phyloP scores from a whole-genome alignment of 2,329 filamentous ascomycete genomes.

The Albophoma yamanashiensis region DNA sequence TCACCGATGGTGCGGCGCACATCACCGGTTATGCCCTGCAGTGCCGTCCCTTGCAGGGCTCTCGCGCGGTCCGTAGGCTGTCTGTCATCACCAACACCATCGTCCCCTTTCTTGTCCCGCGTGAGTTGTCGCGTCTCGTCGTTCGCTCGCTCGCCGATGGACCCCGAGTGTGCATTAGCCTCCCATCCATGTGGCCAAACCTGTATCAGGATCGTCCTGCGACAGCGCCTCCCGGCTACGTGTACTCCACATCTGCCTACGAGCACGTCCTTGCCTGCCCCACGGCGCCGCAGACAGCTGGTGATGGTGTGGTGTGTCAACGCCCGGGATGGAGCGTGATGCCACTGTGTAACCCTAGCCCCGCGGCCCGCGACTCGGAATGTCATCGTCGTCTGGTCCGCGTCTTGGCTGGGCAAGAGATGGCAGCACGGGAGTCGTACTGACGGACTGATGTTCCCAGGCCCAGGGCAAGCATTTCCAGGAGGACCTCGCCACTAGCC shows the following conservation, averaged over 20 bases:
- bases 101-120: neutral
- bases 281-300: neutral
- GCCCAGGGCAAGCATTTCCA: neutral
- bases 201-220: neutral
- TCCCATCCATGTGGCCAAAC: neutral
- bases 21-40: neutral
- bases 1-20: neutral
- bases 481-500: neutral
- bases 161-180: neutral
- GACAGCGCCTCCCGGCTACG: neutral
- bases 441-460: neutral
- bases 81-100: neutral
- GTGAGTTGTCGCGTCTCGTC: neutral
- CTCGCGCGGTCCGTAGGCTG: neutral
- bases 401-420: neutral
- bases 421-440: neutral
- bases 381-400: neutral
- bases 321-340: neutral
- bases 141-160: neutral
- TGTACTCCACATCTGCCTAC: neutral
- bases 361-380: neutral
- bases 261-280: neutral
- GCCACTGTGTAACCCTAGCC: neutral
- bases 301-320: neutral
- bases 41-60: neutral